Conservation (phyloP, 2,329 filamentous ascomycete genomes). For the Cryphonectria parasitica region DNA sequence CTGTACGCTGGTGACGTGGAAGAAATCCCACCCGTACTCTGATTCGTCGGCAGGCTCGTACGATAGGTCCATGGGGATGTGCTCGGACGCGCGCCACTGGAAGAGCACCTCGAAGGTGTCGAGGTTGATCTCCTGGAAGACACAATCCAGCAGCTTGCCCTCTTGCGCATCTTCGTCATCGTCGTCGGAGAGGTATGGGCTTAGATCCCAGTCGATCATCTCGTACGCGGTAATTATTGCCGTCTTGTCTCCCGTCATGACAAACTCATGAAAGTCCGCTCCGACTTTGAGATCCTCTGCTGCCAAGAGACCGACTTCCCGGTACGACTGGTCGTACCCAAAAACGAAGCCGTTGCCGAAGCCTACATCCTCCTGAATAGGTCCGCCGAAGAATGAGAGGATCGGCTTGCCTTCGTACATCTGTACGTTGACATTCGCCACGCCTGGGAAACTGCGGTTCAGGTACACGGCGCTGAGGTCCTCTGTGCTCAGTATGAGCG, state of each 20-base stretch:
- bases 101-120: conserved; percentile 52
- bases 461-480: conserved; percentile 45
- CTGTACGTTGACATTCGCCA: conserved; percentile 36
- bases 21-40: conserved; percentile 52
- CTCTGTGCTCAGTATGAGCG: conserved; percentile 41
- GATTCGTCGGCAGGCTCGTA: not conserved
- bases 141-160: conserved; percentile 39
- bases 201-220: conserved; percentile 32
- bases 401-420: conserved; percentile 27
- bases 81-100: conserved; percentile 48
- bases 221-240: conserved; percentile 45
- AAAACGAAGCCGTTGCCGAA: conserved; percentile 19
- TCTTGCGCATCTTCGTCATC: conserved; percentile 32
- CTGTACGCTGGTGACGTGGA: conserved; percentile 60
- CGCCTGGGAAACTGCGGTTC: conserved; percentile 36
- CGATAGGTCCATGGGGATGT: conserved; percentile 34
- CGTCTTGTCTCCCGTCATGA: conserved; percentile 43
- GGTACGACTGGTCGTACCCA: conserved; percentile 21
- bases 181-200: conserved; percentile 24
- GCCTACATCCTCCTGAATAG: not conserved
- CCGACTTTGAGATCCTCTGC: conserved; percentile 8
- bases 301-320: conserved; percentile 19
- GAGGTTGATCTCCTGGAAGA: conserved; percentile 52
- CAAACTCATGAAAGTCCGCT: conserved; percentile 42
- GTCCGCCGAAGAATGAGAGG: conserved; percentile 33